Evolutionary conservation across 208 protist species (phyloP), one percentile per base, ranked within the genome.

Genomic region (Trypanosoma vivax): DNA sequence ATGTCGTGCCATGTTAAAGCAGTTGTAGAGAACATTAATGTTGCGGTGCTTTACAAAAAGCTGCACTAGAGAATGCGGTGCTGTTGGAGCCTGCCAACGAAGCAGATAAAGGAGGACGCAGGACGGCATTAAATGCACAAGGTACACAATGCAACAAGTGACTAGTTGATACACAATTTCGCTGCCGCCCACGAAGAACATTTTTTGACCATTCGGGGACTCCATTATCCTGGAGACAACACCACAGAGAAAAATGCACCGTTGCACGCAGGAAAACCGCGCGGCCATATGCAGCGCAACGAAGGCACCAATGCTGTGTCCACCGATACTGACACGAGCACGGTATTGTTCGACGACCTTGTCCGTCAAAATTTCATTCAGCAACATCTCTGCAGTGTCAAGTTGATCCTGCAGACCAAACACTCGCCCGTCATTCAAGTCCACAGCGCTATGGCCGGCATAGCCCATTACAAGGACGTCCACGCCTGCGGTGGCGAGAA

Each of bases 281-380:
- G 70, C 37, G n/a, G 79, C 41, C 56, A 90, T 70, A 5, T 90
- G 68, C 50, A 82, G 33, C 0, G 67, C 78, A 6, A 90, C 50
- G 57, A 88, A 87, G 11, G 70, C 78, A n/a, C 83, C 83, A 40
- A 90, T 85, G 50, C 83, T 90, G 50, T 90, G 83, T 2, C 83
- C 83, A n/a, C 56, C 83, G 28, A 87, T 60, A 40, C 69, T 88
- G 7, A 90, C 53, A 50, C 72, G 54, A 11, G 65, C 53, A 1
- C 51, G 50, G 55, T 90, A 90, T 58, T 58, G 65, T 7, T 30
- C 48, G 0, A 73, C 30, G 5, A 33, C 33, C 29, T 39, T 33
- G 1, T 23, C 21, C 4, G 46, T 34, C 6, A 57, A 38, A 30
- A 65, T 33, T 24, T 28, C 39, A 6, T n/a, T 38, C 21, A 65